A percentile compares a stretch with the other conserved stretches of the same genome.
phyloP scores from a whole-genome alignment of 2,329 filamentous ascomycete species.

The Apiospora pterosperma region DNA sequence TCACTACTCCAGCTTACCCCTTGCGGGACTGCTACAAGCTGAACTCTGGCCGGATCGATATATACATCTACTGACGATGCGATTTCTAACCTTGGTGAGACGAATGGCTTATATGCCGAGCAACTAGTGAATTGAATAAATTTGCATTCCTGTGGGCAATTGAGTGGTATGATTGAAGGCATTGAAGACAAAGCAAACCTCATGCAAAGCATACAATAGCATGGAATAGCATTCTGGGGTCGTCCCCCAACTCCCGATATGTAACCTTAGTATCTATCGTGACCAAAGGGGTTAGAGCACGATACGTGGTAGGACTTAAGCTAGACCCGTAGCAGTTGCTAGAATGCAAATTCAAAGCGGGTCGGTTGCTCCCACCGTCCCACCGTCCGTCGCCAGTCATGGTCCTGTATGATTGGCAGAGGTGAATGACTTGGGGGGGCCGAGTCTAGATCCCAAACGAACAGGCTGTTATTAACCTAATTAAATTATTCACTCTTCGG shows the following conservation, averaged over 20 bases:
- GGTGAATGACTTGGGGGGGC: not conserved
- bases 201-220: not conserved
- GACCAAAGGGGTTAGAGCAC: not conserved
- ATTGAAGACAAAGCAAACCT: too few species aligned
- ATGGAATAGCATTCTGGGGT: not conserved
- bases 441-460: not conserved
- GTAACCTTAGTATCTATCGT: too few species aligned
- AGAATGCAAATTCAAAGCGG: not conserved
- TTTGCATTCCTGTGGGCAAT: not conserved
- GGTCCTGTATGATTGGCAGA: not conserved
- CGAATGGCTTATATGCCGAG: not conserved
- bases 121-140: not conserved
- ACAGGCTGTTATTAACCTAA: conserved; percentile 1
- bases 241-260: too few species aligned
- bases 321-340: too few species aligned
- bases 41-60: conserved; percentile 1
- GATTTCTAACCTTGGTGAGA: not conserved
- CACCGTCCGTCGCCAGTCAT: too few species aligned
- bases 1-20: not conserved
- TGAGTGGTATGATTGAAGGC: not conserved
- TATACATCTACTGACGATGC: not conserved
- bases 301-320: too few species aligned
- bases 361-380: not conserved
- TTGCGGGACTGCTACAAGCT: not conserved
- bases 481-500: not conserved